Conservation (phyloP, 768 basidiomycete genomes). For the Cystobasidium tubakii region DNA sequence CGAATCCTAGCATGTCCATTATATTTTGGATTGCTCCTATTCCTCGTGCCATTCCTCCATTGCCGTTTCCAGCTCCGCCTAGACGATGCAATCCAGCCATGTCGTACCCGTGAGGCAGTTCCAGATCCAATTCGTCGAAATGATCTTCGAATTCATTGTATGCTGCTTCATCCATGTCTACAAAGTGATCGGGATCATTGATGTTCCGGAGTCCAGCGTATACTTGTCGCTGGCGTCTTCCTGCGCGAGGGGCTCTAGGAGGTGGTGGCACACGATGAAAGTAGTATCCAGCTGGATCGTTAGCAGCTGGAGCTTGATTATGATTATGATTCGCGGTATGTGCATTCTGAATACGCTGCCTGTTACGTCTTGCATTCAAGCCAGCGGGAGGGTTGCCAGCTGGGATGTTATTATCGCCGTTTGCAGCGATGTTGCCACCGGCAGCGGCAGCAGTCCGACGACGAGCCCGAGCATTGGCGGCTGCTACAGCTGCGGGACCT, state of each 20-base stretch:
- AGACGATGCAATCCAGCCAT: not conserved
- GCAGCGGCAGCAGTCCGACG: not conserved
- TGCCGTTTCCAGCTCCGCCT: not conserved
- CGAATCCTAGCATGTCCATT: slow-evolving; percentile 13
- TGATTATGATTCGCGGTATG: not conserved
- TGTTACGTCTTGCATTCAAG: not conserved
- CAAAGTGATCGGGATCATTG: too few species aligned
- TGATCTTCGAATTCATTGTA: not conserved
- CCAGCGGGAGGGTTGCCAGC: slow-evolving; percentile 1
- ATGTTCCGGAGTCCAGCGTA: not conserved
- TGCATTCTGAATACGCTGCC: not conserved
- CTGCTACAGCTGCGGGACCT: slow-evolving; percentile 9
- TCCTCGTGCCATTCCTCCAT: not conserved
- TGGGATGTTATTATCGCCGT: not conserved
- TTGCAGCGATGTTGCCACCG: not conserved
- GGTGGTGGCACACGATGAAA: not conserved
- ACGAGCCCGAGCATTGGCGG: slow-evolving; percentile 1
- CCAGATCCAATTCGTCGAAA: not conserved
- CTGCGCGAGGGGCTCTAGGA: not conserved
- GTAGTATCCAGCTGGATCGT: not conserved
- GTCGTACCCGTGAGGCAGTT: not conserved
- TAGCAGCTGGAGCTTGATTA: not conserved
- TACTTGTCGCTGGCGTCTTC: not conserved
- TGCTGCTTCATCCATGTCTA: too few species aligned
- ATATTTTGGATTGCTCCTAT: not conserved